Evolutionary conservation across 805 yeast species (phyloP), one percentile per base, ranked within the genome.

Genomic region (Hanseniaspora taiwanica): DNA sequence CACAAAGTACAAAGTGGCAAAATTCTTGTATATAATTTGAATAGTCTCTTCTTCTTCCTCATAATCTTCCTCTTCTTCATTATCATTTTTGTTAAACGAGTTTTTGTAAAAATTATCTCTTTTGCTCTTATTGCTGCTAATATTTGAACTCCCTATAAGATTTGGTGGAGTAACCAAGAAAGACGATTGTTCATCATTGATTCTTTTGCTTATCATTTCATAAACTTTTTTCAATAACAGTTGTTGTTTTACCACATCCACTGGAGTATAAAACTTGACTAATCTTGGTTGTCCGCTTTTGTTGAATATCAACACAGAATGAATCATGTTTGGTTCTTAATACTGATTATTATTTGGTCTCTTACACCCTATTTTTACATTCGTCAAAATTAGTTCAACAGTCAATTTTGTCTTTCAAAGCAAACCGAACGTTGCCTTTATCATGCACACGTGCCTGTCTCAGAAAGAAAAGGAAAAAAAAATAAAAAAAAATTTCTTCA

Each of bases 1-100:
- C 21, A 93, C 95, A 64, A 91, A 91, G 59, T 83, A 89, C n/a
- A 91, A 65, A 1, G 97, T 87, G 10, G 97, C 97, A 53, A 87
- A 91, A 54, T 85, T 93, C 45, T 96, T 70, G 61, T 89, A 91
- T 25, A 91, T 89, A 37, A 91, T 94, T 46, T 84, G 78, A 48
- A 89, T 81, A 46, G 77, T 84, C 9, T 78, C 84, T 42, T 74
- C 77, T 51, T 74, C 59, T 44, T 70, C 45, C 21, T 44, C 41
- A 13, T 41, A 47, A 25, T 44, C 43, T 14, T 46, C 47, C 14
- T 40, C 73, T 33, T 54, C 58, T 10, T 25, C 66, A 52, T 27
- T 85, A 60, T 39, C 43, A 38, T 21, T 36, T 37, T 6, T 27
- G 6, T 23, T 40, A 37, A 1, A 39, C 39, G 3, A 31, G 35